Evolutionary conservation across 352 stramenopile species (phyloP).

Genomic region (Thraustochytrium sp.): DNA sequence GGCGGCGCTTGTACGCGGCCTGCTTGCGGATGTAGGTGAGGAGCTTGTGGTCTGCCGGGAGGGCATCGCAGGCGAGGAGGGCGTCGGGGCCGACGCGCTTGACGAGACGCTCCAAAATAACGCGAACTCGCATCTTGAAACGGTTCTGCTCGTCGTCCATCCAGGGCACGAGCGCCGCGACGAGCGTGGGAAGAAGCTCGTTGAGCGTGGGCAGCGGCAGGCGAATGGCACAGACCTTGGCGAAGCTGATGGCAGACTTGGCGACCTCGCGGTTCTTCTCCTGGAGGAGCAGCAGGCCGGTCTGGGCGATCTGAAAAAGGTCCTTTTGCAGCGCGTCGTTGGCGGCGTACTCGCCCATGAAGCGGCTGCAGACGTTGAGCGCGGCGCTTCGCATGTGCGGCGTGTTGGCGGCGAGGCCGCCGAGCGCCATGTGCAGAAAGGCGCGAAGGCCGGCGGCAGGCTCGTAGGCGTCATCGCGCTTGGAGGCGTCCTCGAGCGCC

Average conservation of each 20-base stretch:
- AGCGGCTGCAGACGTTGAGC: constrained; percentile 35
- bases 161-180: constrained; percentile 38
- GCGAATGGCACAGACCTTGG: constrained; percentile 46
- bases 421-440: constrained; percentile 47
- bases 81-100: constrained; percentile 34
- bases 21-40: constrained; percentile 36
- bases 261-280: constrained; percentile 47
- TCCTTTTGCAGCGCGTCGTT: constrained; percentile 34
- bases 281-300: constrained; percentile 26
- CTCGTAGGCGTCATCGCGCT: constrained; percentile 11
- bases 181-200: constrained; percentile 8
- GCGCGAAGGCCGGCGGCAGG: constrained; percentile 43
- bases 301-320: constrained; percentile 59
- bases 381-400: constrained; percentile 42
- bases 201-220: constrained; percentile 15
- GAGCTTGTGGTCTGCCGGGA: constrained; percentile 4
- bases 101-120: constrained; percentile 46
- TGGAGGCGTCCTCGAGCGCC: constrained; percentile 59
- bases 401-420: constrained; percentile 58
- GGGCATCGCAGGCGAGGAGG: background rate
- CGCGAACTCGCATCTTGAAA: constrained; percentile 43
- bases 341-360: constrained; percentile 35
- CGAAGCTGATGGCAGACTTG: constrained; percentile 46
- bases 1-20: constrained; percentile 7
- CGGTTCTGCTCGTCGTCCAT: constrained; percentile 43